A percentile compares a stretch with the other conserved stretches of the same genome.
phyloP scores from a whole-genome alignment of 441 rosid genomes.

The Bocquillonia castaneifolia region DNA sequence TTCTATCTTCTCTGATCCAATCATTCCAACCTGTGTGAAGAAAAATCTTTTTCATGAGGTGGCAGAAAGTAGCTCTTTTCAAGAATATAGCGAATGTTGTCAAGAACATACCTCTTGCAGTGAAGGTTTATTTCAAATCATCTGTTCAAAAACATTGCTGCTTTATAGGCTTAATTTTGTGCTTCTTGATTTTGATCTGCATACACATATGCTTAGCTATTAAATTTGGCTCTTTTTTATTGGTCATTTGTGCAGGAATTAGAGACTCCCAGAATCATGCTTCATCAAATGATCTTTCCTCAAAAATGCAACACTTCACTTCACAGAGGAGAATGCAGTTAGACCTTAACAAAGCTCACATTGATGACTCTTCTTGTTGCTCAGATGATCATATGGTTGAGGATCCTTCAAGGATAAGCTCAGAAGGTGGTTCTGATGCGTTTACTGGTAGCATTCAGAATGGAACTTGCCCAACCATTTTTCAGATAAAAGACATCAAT shows the following conservation, averaged over 20 bases:
- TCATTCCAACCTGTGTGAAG: conserved; percentile 23
- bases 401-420: conserved; percentile 24
- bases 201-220: no score
- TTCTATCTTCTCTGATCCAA: conserved; percentile 22
- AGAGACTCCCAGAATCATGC: conserved; percentile 13
- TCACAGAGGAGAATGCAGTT: conserved; percentile 25
- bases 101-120: conserved; percentile 23
- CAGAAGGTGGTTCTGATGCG: conserved; percentile 21
- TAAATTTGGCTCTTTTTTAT: conserved; percentile 8
- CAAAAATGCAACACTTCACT: conserved; percentile 19
- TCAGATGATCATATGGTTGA: conserved; percentile 24
- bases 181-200: background rate
- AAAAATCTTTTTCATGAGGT: conserved; percentile 22
- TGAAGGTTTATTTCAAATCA: conserved; percentile 28
- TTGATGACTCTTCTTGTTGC: conserved; percentile 36
- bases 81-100: conserved; percentile 21
- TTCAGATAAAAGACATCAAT: conserved; percentile 13
- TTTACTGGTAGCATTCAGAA: conserved; percentile 13
- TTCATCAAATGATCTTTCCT: conserved; percentile 9
- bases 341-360: conserved; percentile 48
- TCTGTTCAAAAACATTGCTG: background rate
- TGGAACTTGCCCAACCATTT: conserved; percentile 13
- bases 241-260: conserved; percentile 31
- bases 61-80: conserved; percentile 21
- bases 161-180: background rate